Percentiles rank a stretch among this genome's conserved stretches.
Conservation (phyloP, 2,329 filamentous ascomycete species). For the Aspergillus unguis region DNA sequence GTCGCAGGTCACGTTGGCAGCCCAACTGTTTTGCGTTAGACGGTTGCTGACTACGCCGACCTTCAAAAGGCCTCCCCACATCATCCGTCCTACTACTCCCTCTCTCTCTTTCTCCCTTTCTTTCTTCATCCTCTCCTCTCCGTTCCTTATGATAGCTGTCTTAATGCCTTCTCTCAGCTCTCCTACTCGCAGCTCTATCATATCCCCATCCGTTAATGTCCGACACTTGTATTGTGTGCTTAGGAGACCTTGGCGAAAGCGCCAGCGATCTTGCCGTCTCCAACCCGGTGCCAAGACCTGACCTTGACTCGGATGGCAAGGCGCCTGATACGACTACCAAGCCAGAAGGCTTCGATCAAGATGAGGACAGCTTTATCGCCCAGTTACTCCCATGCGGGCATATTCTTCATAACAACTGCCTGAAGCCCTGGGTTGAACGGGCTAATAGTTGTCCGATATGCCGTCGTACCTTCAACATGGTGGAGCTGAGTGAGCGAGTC, state of each 20-base stretch:
- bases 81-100: slow-evolving; percentile 23
- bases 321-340: slow-evolving; percentile 26
- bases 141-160: slow-evolving; percentile 26
- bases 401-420: slow-evolving; percentile 85
- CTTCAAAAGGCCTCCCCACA: slow-evolving; percentile 42
- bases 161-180: slow-evolving; percentile 39
- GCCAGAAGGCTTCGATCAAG: slow-evolving; percentile 25
- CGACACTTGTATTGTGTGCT: slow-evolving; percentile 68
- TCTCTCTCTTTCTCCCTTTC: slow-evolving; percentile 24
- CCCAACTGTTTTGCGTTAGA: slow-evolving; percentile 40
- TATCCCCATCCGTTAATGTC: slow-evolving; percentile 50
- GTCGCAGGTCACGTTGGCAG: slow-evolving; percentile 28
- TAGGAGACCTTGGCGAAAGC: slow-evolving; percentile 64
- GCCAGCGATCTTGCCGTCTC: slow-evolving; percentile 48
- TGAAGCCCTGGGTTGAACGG: slow-evolving; percentile 91
- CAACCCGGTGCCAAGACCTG: slow-evolving; percentile 43
- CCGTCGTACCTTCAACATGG: slow-evolving; percentile 83
- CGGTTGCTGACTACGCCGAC: slow-evolving; percentile 24
- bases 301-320: slow-evolving; percentile 31
- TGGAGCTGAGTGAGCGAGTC: slow-evolving; percentile 75
- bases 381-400: slow-evolving; percentile 77
- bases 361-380: slow-evolving; percentile 54
- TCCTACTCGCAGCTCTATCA: slow-evolving; percentile 27
- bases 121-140: slow-evolving; percentile 21
- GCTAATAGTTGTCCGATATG: slow-evolving; percentile 98